A percentile compares a stretch with the other conserved stretches of the same genome.
These are phyloP conservation scores for Claviceps maximensis DNA, from an alignment of 2,329 filamentous ascomycete species.

Conservation along the genomic window DNA sequence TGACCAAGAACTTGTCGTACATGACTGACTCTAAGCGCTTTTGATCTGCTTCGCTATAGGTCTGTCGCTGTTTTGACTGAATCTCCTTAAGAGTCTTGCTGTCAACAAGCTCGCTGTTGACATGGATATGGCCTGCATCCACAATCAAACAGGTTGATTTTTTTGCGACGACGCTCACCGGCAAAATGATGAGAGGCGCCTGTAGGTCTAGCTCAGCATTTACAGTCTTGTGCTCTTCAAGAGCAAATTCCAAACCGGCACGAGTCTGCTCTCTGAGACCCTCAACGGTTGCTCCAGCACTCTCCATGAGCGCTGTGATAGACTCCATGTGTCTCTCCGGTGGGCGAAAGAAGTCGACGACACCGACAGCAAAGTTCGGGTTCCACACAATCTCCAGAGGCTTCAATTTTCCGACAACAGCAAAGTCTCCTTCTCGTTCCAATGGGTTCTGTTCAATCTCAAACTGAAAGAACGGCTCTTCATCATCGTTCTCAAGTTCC, in stretches of 20 bases:
- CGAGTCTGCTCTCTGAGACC: conserved; percentile 89
- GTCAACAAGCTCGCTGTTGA: conserved; percentile 88
- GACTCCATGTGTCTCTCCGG: conserved; percentile 98
- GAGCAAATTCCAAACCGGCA: conserved; percentile 86
- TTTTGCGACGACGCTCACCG: conserved; percentile 74
- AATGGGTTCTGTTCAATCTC: conserved; percentile 92
- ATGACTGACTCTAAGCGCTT: conserved; percentile 79
- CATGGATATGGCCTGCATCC: conserved; percentile 89
- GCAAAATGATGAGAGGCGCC: conserved; percentile 90
- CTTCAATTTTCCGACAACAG: conserved; percentile 80
- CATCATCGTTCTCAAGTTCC: conserved; percentile 36
- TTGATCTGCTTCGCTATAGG: conserved; percentile 82
- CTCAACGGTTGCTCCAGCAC: conserved; percentile 88
- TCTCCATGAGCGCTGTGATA: conserved; percentile 89
- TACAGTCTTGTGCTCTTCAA: conserved; percentile 96
- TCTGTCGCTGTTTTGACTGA: conserved; percentile 76
- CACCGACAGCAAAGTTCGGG: conserved; percentile 78
- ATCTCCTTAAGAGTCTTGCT: conserved; percentile 81
- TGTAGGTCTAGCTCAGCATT: conserved; percentile 93
- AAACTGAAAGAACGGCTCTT: conserved; percentile 81
- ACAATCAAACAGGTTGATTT: conserved; percentile 82
- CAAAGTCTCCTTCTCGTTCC: conserved; percentile 82
- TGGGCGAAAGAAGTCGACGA: conserved; percentile 90
- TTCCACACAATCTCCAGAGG: conserved; percentile 98
- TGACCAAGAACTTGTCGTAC: conserved; percentile 94